phyloP scores from a whole-genome alignment of 1,284 basidiomycete genomes.

The Rhizoctonia solani region DNA sequence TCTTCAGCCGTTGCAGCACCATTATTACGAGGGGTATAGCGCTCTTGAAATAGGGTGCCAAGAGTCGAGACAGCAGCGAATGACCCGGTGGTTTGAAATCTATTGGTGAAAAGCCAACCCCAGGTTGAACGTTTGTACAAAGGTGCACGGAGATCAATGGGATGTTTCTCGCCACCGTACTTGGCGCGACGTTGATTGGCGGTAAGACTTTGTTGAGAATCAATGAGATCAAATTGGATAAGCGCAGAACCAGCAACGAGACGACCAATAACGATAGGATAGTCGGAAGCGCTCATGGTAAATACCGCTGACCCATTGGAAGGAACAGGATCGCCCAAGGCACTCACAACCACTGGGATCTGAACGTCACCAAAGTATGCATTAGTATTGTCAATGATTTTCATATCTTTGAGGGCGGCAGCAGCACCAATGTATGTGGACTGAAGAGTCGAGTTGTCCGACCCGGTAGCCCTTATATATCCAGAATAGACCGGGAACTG shows the following conservation, averaged over 20 bases:
- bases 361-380: conserved; percentile 40
- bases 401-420: conserved; percentile 45
- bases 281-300: conserved; percentile 39
- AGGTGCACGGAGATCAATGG: not conserved
- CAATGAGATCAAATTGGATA: conserved; percentile 46
- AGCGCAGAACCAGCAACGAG: conserved; percentile 46
- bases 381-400: conserved; percentile 43
- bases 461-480: conserved; percentile 37
- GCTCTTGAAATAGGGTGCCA: conserved; percentile 2
- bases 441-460: conserved; percentile 32
- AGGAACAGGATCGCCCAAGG: not conserved
- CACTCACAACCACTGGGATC: conserved; percentile 5
- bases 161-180: not conserved
- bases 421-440: conserved; percentile 44
- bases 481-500: conserved; percentile 45
- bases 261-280: conserved; percentile 39
- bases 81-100: not conserved
- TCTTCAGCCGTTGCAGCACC: not conserved
- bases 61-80: conserved; percentile 11
- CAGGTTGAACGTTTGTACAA: conserved; percentile 21
- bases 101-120: conserved; percentile 17
- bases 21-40: conserved; percentile 11
- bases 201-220: conserved; percentile 39
- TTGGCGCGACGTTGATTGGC: not conserved
- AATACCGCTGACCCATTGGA: conserved; percentile 38